Percentiles rank a stretch among this genome's conserved stretches.
These are phyloP conservation scores for Brettanomyces nanus DNA, from an alignment of 805 yeast species.

Conservation along the genomic window DNA sequence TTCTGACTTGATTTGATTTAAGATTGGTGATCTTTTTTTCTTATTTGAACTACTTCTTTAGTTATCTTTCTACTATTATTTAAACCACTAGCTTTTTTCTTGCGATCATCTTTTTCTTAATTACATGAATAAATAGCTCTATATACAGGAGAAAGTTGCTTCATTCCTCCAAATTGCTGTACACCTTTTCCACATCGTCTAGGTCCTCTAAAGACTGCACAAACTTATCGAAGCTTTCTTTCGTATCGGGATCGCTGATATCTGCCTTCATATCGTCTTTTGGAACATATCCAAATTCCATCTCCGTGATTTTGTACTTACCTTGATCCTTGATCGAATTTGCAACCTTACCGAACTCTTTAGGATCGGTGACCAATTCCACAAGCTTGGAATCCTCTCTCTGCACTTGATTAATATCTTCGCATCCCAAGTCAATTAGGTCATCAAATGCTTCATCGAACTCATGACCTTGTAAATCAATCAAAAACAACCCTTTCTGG, in stretches of 20 bases:
- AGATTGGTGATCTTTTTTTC: too few relatives aligned
- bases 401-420: conserved; percentile 43
- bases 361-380: conserved; percentile 56
- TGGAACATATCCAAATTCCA: conserved; percentile 62
- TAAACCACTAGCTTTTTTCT: neutral
- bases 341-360: conserved; percentile 55
- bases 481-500: conserved; percentile 62
- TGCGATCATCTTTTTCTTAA: too few relatives aligned
- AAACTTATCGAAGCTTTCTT: conserved; percentile 48
- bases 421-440: conserved; percentile 71
- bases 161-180: conserved; percentile 46
- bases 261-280: conserved; percentile 51
- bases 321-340: conserved; percentile 44
- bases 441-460: conserved; percentile 69
- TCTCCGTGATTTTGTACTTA: conserved; percentile 56
- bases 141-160: neutral
- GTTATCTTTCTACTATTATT: neutral
- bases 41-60: neutral
- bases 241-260: conserved; percentile 44
- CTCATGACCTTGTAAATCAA: conserved; percentile 30
- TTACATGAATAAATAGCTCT: neutral
- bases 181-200: conserved; percentile 79
- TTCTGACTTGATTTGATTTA: too few relatives aligned
- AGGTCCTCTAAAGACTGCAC: conserved; percentile 57
- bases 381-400: conserved; percentile 18